A percentile compares a stretch with the other conserved stretches of the same genome.
Conservation (phyloP, 2,329 filamentous ascomycete species). For the Penicillium sp. region DNA sequence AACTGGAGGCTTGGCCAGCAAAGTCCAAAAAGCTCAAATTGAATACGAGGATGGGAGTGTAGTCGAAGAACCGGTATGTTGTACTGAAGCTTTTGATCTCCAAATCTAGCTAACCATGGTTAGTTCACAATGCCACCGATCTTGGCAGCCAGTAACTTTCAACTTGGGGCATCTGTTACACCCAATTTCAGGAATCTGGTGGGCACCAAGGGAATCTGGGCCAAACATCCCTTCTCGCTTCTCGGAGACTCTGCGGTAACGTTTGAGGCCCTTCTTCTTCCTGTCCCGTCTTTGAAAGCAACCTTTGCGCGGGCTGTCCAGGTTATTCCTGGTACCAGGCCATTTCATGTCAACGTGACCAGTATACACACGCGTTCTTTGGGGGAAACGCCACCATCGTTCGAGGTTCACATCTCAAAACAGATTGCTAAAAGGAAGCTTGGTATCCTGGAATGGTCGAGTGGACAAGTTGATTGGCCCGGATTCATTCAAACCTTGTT, state of each 20-base stretch:
- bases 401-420: conserved; percentile 34
- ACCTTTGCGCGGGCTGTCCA: conserved; percentile 31
- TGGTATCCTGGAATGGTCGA: conserved; percentile 37
- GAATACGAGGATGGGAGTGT: conserved; percentile 26
- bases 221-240: conserved; percentile 30
- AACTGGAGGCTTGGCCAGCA: conserved; percentile 28
- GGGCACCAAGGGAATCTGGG: conserved; percentile 28
- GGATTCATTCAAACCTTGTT: conserved; percentile 25
- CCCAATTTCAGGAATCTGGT: conserved; percentile 30
- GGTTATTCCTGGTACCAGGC: conserved; percentile 32
- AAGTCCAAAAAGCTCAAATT: conserved; percentile 24
- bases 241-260: conserved; percentile 32
- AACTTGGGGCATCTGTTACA: conserved; percentile 32
- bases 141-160: conserved; percentile 29
- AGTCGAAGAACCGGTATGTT: conserved; percentile 29
- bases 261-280: conserved; percentile 32
- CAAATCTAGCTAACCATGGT: conserved; percentile 10
- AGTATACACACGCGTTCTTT: conserved; percentile 31
- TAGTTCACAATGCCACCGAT: conserved; percentile 33
- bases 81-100: not conserved
- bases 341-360: conserved; percentile 32
- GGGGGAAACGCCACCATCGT: conserved; percentile 26
- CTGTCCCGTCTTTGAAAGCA: conserved; percentile 29
- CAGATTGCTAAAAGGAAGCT: conserved; percentile 31
- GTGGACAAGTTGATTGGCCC: conserved; percentile 39